These are phyloP conservation scores for Podospora pseudocomata DNA, from an alignment of 495 filamentous ascomycete genomes.

Conservation along the genomic window DNA sequence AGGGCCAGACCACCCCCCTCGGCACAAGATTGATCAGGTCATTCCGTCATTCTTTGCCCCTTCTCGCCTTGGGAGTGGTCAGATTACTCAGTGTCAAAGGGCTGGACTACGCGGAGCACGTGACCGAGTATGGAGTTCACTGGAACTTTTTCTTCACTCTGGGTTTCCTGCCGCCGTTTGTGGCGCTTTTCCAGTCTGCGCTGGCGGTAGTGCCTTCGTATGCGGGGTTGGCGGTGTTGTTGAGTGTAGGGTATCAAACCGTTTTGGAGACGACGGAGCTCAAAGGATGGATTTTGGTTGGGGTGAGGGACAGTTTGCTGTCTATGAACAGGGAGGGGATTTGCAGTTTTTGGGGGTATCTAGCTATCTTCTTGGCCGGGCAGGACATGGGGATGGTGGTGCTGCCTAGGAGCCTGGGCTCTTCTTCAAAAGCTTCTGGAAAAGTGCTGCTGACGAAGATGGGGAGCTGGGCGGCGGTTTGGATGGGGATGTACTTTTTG, in stretches of 20 bases:
- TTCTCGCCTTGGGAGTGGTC: slow-evolving; percentile 76
- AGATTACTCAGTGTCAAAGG: slow-evolving; percentile 88
- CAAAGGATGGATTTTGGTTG: slow-evolving; percentile 80
- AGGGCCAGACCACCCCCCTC: slow-evolving; percentile 47
- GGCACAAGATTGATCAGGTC: slow-evolving; percentile 56
- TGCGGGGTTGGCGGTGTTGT: slow-evolving; percentile 62
- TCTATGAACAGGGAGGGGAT: slow-evolving; percentile 91
- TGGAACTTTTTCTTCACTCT: slow-evolving; percentile 99
- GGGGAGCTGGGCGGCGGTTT: slow-evolving; percentile 56
- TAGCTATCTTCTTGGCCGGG: slow-evolving; percentile 91
- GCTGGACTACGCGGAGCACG: slow-evolving; percentile 93
- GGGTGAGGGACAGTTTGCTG: slow-evolving; percentile 69
- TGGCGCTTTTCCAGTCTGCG: slow-evolving; percentile 75
- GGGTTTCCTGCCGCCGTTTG: slow-evolving; percentile 80
- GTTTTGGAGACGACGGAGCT: slow-evolving; percentile 71
- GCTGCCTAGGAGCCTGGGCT: slow-evolving; percentile 56
- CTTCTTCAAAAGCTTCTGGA: slow-evolving; percentile 33
- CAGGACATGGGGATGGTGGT: slow-evolving; percentile 76
- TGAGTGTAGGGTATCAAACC: slow-evolving; percentile 66
- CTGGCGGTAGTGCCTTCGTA: slow-evolving; percentile 64
- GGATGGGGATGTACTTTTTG: slow-evolving; percentile 63
- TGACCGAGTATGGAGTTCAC: slow-evolving; percentile 96
- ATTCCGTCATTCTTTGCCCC: slow-evolving; percentile 73
- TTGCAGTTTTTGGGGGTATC: slow-evolving; percentile 88
- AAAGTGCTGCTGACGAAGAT: slow-evolving; percentile 59